Base-by-base conservation (phyloP, 345 rosid species). In the Alliaria petiolata region DNA sequence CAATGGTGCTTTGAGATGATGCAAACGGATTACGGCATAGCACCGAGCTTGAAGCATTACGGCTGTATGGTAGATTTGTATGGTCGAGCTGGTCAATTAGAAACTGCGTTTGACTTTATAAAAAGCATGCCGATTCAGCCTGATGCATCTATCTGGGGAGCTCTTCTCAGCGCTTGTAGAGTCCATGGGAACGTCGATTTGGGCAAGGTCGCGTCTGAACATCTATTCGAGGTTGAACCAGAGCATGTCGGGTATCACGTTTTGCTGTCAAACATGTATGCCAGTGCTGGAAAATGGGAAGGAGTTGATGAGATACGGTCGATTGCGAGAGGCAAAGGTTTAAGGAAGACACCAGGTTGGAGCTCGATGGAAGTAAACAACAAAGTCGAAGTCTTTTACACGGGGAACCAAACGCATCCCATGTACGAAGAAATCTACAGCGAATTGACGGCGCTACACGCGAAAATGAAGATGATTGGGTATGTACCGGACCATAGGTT, bases 11-110 rank as follows among this genome's bases (percentile, higher is more conserved):
- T 83, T 57, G 40, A 64, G 35, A n/a, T 79, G 56, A 83, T 85
- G 89, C 83, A 77, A 59, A 72, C 60, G 45, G 73, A 74, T 22
- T 82, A 74, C 1, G 71, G 82, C 25, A 69, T 85, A 47, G 39
- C 54, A 67, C 87, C 87, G 44, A 69, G 66, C 74, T 66, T 85
- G 83, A 81, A 81, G 63, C 89, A 85, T 33, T 85, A 78, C 62
- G 83, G 89, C 65, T 83, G 89, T 67, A 83, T 85, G 89, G 85
- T 85, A 40, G 89, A 85, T 72, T 78, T 85, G 78, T 82, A 66
- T 66, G 85, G 89, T 58, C 72, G 87, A 56, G 81, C 87, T 58
- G 89, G 89, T 51, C 44, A 68, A 16, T 65, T 85, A 63, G 87
- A 80, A 65, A 78, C 52, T 61, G 89, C 87, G 13, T 80, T 59